These are phyloP conservation scores for Mangifera indica DNA, from an alignment of 345 rosid genomes.

Conservation along the genomic window DNA sequence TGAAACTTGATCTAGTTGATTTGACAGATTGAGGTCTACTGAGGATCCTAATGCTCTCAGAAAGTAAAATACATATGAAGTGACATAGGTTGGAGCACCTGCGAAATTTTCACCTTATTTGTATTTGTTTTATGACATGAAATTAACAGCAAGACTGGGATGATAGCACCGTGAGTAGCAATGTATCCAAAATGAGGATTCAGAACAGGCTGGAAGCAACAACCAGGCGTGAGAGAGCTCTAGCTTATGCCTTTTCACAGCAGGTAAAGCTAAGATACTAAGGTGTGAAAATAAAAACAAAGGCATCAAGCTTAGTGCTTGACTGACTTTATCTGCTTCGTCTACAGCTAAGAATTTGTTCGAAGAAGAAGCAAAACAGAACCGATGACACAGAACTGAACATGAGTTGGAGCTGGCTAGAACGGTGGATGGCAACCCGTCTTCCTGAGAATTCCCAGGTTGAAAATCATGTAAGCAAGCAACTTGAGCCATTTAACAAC, in stretches of 20 bases:
- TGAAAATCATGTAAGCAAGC: constrained; percentile 33
- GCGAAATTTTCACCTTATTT: not conserved
- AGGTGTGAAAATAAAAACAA: not conserved
- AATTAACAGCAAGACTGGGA: constrained; percentile 79
- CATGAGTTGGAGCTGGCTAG: constrained; percentile 84
- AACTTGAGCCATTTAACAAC: constrained; percentile 27
- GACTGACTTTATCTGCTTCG: not conserved
- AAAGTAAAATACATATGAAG: not conserved
- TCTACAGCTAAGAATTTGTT: constrained; percentile 61
- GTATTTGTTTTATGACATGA: constrained; percentile 5
- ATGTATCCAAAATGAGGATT: constrained; percentile 56
- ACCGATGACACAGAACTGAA: constrained; percentile 41
- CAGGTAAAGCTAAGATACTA: constrained; percentile 54
- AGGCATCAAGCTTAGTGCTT: not conserved
- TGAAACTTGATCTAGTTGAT: not conserved
- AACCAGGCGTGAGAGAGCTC: constrained; percentile 78
- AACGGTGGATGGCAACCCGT: constrained; percentile 91
- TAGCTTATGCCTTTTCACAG: constrained; percentile 89
- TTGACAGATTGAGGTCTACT: not conserved
- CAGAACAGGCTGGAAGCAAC: constrained; percentile 70
- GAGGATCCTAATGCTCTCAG: not conserved
- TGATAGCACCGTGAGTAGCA: constrained; percentile 84
- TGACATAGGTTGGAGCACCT: not conserved
- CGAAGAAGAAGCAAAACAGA: constrained; percentile 55
- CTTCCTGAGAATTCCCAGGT: constrained; percentile 42